Base-by-base conservation (phyloP, 2,329 filamentous ascomycete species). In the Aureobasidium sp. region DNA sequence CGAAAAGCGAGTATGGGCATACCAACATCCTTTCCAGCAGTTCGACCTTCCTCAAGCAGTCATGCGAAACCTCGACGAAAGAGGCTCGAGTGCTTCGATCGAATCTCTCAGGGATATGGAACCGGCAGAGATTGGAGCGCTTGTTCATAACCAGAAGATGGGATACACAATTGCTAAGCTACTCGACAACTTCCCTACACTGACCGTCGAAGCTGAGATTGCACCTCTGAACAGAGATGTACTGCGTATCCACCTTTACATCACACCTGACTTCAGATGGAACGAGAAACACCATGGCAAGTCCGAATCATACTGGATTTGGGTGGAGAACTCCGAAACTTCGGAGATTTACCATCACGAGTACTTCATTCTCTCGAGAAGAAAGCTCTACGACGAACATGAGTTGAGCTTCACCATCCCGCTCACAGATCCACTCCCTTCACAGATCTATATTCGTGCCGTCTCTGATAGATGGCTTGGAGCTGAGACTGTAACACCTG, bases 361-460 rank as follows among this genome's bases (percentile, higher is more conserved):
- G 72, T 97, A 88, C 75, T 97, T 99, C 76, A 94, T 99, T 62
- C 81, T 99, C 6, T 95, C 86, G 64, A 83, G 91, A 65, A 90
- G 85, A 74, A 97, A 96, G 79, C 81, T 99, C 2, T 85, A 96
- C 67, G 92, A 97, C 71, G 90, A 94, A n/a, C 94, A 99, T 68
- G 94, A 99, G 75, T 83, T 99, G 52, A 96, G 94, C 75, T 99
- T 99, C 69, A 97, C 94, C 0, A 99, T 99, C 53, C 94, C 95
- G 0, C 78, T 99, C 1, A 89, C 92, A 0, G 94, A 99, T 71
- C 95, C 94, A 0, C 76, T 99, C 3, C 94, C 94, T 0, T 91
- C 89, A 31, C 94, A 99, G 73, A 97, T 99, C 47, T 99, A 99
- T 69, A 90, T 99, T 22, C 85, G 93, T 66, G 90, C 91, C 19